Evolutionary conservation across 441 rosid species (phyloP).

Genomic region (Cnidoscolus chayamansa): DNA sequence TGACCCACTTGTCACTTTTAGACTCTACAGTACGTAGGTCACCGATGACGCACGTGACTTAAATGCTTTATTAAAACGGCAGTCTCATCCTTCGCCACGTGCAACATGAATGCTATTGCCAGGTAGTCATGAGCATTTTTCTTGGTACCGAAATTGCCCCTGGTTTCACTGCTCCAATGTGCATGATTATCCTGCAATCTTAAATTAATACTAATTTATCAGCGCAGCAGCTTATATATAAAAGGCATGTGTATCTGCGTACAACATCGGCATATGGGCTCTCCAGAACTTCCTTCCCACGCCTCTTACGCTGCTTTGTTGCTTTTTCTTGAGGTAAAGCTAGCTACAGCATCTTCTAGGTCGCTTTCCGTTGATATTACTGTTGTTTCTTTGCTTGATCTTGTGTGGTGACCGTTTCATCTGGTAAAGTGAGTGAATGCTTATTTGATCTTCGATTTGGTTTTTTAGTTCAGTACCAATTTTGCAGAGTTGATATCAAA

Average conservation of each 20-base stretch:
- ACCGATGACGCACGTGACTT: conserved; percentile 20
- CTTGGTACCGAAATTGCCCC: not conserved
- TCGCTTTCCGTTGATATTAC: too few relatives aligned
- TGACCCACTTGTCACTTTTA: not conserved
- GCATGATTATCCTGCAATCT: not conserved
- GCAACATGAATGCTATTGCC: too few relatives aligned
- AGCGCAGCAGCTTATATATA: too few relatives aligned
- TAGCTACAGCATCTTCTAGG: too few relatives aligned
- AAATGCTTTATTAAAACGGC: not conserved
- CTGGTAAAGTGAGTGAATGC: too few relatives aligned
- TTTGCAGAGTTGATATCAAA: not conserved
- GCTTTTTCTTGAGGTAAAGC: not conserved
- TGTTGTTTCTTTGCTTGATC: too few relatives aligned
- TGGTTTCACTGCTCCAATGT: not conserved
- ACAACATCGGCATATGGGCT: not conserved
- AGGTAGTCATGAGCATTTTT: not conserved
- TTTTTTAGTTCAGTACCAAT: not conserved
- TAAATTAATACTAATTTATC: not conserved
- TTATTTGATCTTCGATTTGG: too few relatives aligned
- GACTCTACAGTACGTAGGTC: not conserved
- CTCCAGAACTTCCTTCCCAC: not conserved
- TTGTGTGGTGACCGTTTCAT: too few relatives aligned
- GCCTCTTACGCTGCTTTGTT: not conserved
- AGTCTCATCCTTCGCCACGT: not conserved
- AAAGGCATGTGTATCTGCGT: not conserved